Conservation (phyloP, 1,139 yeast species). For the Suhomyces chickasaworum region DNA sequence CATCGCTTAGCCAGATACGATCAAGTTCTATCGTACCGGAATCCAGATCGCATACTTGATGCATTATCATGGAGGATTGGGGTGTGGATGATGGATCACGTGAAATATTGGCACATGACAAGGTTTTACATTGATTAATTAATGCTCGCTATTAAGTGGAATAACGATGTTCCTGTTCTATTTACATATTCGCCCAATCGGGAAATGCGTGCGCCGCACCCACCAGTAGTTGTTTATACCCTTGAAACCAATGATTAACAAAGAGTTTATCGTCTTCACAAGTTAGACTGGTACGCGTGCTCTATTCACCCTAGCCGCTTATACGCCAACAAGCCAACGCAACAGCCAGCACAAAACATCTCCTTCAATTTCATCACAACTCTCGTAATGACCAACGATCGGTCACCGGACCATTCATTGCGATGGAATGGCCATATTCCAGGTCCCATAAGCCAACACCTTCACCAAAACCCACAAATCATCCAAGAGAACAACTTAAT, state of each 20-base stretch:
- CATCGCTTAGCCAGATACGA: not conserved
- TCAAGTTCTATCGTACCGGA: not conserved
- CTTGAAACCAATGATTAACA: not conserved
- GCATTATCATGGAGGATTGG: too few species aligned
- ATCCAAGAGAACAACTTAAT: slow-evolving; percentile 1
- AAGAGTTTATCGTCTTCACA: not conserved
- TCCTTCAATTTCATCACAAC: too few species aligned
- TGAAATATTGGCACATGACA: too few species aligned
- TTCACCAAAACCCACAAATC: not conserved
- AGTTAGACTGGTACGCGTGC: not conserved
- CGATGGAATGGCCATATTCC: slow-evolving; percentile 2
- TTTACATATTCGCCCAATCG: not conserved
- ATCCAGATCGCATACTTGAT: too few species aligned
- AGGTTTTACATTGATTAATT: too few species aligned
- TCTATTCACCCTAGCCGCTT: too few species aligned
- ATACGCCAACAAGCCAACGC: too few species aligned
- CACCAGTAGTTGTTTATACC: not conserved
- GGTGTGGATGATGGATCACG: not conserved
- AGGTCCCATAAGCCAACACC: not conserved
- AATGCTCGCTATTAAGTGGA: too few species aligned
- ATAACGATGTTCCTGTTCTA: too few species aligned
- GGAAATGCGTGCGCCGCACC: slow-evolving; percentile 5
- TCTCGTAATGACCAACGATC: not conserved
- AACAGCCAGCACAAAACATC: too few species aligned
- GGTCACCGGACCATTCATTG: not conserved